These are phyloP conservation scores for Psilocybe azurescens DNA, from an alignment of 768 basidiomycete genomes.

Conservation along the genomic window DNA sequence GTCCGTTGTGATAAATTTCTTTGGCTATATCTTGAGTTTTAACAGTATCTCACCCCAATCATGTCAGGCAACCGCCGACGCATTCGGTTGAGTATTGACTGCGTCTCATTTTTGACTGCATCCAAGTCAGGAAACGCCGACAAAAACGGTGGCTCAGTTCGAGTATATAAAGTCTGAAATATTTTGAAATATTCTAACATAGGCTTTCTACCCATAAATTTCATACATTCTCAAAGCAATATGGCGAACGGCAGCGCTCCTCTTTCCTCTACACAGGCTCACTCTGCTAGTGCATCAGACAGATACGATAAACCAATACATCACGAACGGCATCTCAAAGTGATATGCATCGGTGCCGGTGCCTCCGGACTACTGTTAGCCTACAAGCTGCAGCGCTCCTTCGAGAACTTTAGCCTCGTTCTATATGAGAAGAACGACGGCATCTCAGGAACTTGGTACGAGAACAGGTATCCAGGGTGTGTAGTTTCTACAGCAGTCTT, in stretches of 20 bases:
- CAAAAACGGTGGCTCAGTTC: no score
- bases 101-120: no score
- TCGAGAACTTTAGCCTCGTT: constrained; percentile 35
- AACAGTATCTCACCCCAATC: no score
- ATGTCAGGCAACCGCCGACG: no score
- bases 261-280: background rate
- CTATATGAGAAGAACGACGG: constrained; percentile 40
- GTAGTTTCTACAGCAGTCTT: background rate
- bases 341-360: constrained; percentile 38
- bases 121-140: background rate
- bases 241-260: constrained; percentile 11
- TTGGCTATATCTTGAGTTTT: no score
- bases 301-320: constrained; percentile 29
- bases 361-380: constrained; percentile 38
- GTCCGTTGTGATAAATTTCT: no score
- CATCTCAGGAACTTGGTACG: constrained; percentile 38
- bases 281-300: background rate
- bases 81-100: no score
- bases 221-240: background rate
- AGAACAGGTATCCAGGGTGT: constrained; percentile 41
- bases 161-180: no score
- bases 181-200: no score
- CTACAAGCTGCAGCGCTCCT: constrained; percentile 41
- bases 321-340: constrained; percentile 32
- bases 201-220: background rate